Evolutionary conservation across 164 flowering plant species (phyloP).

Genomic region (Liquidambar formosana): DNA sequence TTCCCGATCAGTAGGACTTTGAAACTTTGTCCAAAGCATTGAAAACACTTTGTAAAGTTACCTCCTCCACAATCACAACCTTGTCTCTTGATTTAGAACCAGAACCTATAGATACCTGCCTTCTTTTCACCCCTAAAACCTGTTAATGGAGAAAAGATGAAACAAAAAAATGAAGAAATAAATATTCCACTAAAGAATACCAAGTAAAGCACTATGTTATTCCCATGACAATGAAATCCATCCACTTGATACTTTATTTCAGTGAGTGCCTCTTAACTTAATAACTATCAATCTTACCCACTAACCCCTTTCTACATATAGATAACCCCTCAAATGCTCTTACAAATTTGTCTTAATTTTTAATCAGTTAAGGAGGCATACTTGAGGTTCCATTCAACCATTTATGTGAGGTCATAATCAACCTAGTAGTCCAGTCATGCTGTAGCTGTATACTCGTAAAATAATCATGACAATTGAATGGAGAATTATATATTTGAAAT

Average conservation of each 20-base stretch:
- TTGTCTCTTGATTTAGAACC: slow-evolving; percentile 97
- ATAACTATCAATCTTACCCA: background rate
- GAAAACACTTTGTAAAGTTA: slow-evolving; percentile 58
- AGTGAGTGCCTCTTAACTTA: background rate
- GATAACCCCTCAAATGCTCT: background rate
- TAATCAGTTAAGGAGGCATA: too few relatives aligned
- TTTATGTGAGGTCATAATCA: too few relatives aligned
- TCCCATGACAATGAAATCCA: background rate
- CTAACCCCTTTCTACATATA: background rate
- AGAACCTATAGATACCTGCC: slow-evolving; percentile 76
- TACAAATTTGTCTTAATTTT: background rate
- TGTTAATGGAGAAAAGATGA: slow-evolving; percentile 17
- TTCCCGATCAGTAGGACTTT: slow-evolving; percentile 27
- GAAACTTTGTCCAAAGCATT: slow-evolving; percentile 62
- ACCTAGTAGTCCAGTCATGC: too few relatives aligned
- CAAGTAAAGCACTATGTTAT: background rate
- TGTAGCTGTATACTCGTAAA: too few relatives aligned
- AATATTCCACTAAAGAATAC: background rate
- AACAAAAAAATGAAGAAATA: background rate
- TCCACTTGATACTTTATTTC: background rate
- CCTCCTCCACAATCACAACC: slow-evolving; percentile 83
- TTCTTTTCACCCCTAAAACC: slow-evolving; percentile 88
- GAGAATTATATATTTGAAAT: too few relatives aligned
- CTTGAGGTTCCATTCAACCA: too few relatives aligned
- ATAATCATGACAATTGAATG: too few relatives aligned